phyloP scores from a whole-genome alignment of 768 basidiomycete genomes.

The Mycena rebaudengoi region DNA sequence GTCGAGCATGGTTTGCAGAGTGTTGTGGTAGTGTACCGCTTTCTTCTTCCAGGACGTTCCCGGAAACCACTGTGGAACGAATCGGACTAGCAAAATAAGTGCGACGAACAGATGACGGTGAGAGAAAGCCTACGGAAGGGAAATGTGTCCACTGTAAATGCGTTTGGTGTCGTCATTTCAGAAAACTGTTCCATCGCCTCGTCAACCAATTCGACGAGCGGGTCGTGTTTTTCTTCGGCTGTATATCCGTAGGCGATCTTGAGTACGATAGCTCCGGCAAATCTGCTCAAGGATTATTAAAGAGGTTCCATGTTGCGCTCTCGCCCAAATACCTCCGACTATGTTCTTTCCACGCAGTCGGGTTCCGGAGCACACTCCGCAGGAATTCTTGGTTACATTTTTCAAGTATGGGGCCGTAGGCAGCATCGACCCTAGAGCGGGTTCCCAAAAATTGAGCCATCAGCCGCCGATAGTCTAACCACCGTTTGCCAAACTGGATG shows the following conservation, averaged over 20 bases:
- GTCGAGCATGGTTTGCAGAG: conserved; percentile 28
- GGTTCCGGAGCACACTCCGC: conserved; percentile 11
- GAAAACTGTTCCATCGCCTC: conserved; percentile 35
- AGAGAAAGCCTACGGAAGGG: conserved; percentile 30
- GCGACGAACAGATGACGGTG: background rate
- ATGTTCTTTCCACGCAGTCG: conserved; percentile 25
- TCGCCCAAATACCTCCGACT: conserved; percentile 20
- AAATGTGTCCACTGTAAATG: conserved; percentile 39
- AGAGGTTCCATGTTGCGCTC: background rate
- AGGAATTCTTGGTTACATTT: conserved; percentile 20
- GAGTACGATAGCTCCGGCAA: conserved; percentile 34
- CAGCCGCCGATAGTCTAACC: conserved; percentile 29
- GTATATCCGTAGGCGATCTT: conserved; percentile 39
- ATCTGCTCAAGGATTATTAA: conserved; percentile 19
- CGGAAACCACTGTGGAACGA: conserved; percentile 43
- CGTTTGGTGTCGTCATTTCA: conserved; percentile 14
- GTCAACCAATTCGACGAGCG: conserved; percentile 31
- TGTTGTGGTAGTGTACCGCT: conserved; percentile 16
- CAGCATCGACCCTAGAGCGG: conserved; percentile 23
- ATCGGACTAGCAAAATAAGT: conserved; percentile 24
- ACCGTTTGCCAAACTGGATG: conserved; percentile 24
- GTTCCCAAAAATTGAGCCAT: conserved; percentile 32
- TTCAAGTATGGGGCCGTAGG: conserved; percentile 21
- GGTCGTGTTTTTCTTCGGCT: conserved; percentile 32
- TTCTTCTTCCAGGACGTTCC: conserved; percentile 38